phyloP scores from a whole-genome alignment of 495 filamentous ascomycete species.

The Tirmania nivea region DNA sequence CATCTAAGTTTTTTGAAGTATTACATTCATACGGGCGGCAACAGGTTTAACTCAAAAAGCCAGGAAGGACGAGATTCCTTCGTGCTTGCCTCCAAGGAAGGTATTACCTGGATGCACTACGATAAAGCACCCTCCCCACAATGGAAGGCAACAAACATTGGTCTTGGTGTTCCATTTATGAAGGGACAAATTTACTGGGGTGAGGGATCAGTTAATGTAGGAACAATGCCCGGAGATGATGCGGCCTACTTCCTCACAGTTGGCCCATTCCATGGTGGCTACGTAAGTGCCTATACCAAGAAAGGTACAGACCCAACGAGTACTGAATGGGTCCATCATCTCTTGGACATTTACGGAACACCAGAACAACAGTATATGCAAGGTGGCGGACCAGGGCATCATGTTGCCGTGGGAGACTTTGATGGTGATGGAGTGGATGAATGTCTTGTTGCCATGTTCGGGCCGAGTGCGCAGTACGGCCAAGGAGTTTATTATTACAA shows the following conservation, averaged over 20 bases:
- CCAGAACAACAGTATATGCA: constrained; percentile 4
- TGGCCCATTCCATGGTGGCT: constrained; percentile 9
- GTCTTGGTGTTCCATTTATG: background rate
- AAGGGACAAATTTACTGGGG: background rate
- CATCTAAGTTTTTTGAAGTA: background rate
- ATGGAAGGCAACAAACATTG: background rate
- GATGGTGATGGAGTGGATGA: constrained; percentile 16
- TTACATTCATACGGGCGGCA: background rate
- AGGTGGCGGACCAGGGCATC: constrained; percentile 9
- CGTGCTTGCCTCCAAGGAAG: constrained; percentile 11
- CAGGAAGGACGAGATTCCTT: constrained; percentile 11
- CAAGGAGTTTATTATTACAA: constrained; percentile 15
- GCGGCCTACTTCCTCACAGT: constrained; percentile 10
- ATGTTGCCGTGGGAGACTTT: constrained; percentile 8
- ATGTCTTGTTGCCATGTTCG: constrained; percentile 12
- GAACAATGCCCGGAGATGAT: constrained; percentile 9
- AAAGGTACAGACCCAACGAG: background rate
- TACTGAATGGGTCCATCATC: constrained; percentile 4
- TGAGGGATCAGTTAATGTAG: background rate
- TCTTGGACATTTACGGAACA: constrained; percentile 11
- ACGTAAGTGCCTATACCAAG: background rate
- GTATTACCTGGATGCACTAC: constrained; percentile 11
- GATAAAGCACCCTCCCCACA: background rate
- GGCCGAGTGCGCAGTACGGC: constrained; percentile 1
- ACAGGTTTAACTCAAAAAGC: constrained; percentile 5